Conservation (phyloP, 2,329 filamentous ascomycete species). For the Fusarium continuum region DNA sequence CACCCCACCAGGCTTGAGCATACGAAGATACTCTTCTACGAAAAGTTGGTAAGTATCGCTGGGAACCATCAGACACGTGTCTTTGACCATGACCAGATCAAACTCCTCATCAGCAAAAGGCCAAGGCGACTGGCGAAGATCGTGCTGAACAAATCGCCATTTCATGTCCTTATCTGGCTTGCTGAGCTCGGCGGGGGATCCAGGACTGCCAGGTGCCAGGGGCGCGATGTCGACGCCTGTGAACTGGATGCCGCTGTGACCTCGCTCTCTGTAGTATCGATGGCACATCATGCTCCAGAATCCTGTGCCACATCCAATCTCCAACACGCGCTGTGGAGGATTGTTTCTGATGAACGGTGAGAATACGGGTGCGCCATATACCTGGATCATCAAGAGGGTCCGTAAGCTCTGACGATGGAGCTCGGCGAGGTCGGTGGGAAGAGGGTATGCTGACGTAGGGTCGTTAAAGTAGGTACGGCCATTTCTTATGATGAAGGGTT, state of each 20-base stretch:
- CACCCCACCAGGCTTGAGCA: conserved; percentile 80
- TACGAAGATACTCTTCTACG: conserved; percentile 77
- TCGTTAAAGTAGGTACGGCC: conserved; percentile 87
- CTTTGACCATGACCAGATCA: conserved; percentile 89
- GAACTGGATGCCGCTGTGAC: conserved; percentile 76
- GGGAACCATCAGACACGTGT: conserved; percentile 74
- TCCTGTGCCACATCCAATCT: conserved; percentile 86
- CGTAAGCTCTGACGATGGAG: conserved; percentile 87
- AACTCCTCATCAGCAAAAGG: conserved; percentile 84
- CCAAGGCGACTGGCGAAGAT: conserved; percentile 77
- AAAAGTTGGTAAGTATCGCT: conserved; percentile 64
- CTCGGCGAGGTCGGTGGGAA: conserved; percentile 87
- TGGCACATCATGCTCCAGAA: conserved; percentile 93
- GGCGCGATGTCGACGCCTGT: conserved; percentile 85
- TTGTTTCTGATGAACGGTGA: conserved; percentile 71
- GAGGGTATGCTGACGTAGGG: conserved; percentile 75
- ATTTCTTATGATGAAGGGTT: conserved; percentile 76
- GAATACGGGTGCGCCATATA: conserved; percentile 83
- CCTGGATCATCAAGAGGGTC: conserved; percentile 80
- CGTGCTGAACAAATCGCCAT: conserved; percentile 90
- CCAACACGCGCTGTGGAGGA: conserved; percentile 80
- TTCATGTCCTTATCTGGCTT: conserved; percentile 77
- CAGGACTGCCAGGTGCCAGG: conserved; percentile 60
- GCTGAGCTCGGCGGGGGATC: conserved; percentile 47
- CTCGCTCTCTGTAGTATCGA: conserved; percentile 75